A percentile compares a stretch with the other conserved stretches of the same genome.
phyloP scores from a whole-genome alignment of 1,284 basidiomycete species.

The Cystobasidium slooffiae region DNA sequence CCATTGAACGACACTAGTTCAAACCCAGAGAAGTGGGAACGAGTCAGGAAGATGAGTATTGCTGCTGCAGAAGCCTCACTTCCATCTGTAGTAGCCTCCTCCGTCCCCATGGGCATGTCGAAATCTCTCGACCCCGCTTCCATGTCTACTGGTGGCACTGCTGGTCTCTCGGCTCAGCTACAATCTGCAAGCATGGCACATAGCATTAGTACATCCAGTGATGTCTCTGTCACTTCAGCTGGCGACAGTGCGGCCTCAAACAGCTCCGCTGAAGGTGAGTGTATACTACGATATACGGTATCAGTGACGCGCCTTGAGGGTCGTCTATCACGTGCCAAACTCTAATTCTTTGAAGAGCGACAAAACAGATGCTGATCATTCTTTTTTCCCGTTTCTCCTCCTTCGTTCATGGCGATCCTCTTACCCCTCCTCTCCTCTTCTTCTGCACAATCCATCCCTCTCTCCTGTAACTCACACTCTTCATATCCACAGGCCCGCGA shows the following conservation, averaged over 20 bases:
- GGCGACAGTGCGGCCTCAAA: slow-evolving; percentile 12
- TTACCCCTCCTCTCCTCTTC: not conserved
- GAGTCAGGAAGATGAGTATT: slow-evolving; percentile 15
- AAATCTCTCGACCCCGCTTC: slow-evolving; percentile 12
- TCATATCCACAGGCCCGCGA: slow-evolving; percentile 1
- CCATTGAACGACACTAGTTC: slow-evolving; percentile 1
- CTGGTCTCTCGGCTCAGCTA: not conserved
- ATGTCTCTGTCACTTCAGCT: not conserved
- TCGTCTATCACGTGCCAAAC: slow-evolving; percentile 1
- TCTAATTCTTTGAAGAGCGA: not conserved
- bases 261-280: not conserved
- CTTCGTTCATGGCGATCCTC: not conserved
- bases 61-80: not conserved
- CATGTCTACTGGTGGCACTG: slow-evolving; percentile 4
- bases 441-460: not conserved
- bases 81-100: not conserved
- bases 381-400: too few species aligned
- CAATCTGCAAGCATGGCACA: slow-evolving; percentile 3
- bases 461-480: not conserved
- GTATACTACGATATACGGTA: not conserved
- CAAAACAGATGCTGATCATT: slow-evolving; percentile 3
- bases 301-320: not conserved
- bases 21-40: slow-evolving; percentile 33
- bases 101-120: not conserved
- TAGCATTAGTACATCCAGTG: not conserved